A percentile compares a stretch with the other conserved stretches of the same genome.
Conservation (phyloP, 2,329 filamentous ascomycete species). For the Penicillium janthinellum region DNA sequence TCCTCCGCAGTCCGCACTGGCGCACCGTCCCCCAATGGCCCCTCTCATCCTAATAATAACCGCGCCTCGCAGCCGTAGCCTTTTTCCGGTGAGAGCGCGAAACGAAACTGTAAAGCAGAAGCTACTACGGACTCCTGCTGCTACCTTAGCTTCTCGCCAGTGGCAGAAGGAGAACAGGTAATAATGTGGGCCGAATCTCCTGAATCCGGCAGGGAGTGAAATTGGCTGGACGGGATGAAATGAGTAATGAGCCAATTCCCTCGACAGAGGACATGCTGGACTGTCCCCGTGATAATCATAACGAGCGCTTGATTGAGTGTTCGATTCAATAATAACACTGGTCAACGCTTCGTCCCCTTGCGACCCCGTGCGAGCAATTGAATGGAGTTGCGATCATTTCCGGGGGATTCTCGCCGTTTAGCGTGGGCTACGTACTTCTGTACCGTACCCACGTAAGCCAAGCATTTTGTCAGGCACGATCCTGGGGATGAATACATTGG, state of each 20-base stretch:
- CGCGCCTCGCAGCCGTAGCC: not conserved
- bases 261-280: not conserved
- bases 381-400: constrained; percentile 28
- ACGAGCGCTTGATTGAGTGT: not conserved
- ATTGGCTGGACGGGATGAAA: not conserved
- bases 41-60: not conserved
- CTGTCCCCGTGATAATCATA: not conserved
- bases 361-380: constrained; percentile 26
- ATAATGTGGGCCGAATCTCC: constrained; percentile 4
- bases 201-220: constrained; percentile 1
- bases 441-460: constrained; percentile 32
- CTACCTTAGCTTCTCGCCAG: not conserved
- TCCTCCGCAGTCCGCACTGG: not conserved
- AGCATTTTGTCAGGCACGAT: constrained; percentile 12
- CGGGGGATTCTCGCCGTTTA: constrained; percentile 36
- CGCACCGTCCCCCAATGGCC: not conserved
- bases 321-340: not conserved
- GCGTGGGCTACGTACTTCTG: not conserved
- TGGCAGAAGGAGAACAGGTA: not conserved
- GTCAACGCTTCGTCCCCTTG: constrained; percentile 27
- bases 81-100: not conserved
- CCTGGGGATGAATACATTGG: not conserved
- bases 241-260: not conserved
- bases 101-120: not conserved
- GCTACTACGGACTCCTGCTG: no score